These are phyloP conservation scores for Fusarium irregulare DNA, from an alignment of 2,329 filamentous ascomycete genomes.

Conservation along the genomic window DNA sequence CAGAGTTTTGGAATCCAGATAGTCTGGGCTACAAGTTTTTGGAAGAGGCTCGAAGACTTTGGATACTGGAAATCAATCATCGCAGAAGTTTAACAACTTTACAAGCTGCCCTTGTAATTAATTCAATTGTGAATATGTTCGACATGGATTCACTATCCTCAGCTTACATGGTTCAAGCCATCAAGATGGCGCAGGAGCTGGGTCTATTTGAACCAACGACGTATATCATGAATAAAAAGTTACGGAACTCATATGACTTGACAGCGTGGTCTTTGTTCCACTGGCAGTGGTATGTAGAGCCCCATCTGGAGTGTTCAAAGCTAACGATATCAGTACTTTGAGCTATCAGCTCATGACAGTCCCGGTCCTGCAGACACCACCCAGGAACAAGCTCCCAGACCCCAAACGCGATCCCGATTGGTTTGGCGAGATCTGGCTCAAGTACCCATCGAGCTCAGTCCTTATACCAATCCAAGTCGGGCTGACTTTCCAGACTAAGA, in stretches of 20 bases:
- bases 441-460: conserved; percentile 1
- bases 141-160: conserved; percentile 10
- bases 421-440: conserved; percentile 21
- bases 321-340: conserved; percentile 1
- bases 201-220: conserved; percentile 9
- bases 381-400: neutral
- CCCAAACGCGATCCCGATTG: neutral
- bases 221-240: conserved; percentile 5
- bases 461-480: neutral
- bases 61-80: neutral
- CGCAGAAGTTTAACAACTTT: conserved; percentile 7
- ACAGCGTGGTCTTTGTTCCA: conserved; percentile 25
- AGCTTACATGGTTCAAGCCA: neutral
- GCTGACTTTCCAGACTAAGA: neutral
- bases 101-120: neutral
- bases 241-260: conserved; percentile 4
- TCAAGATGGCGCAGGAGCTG: neutral
- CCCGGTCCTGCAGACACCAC: neutral
- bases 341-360: conserved; percentile 1
- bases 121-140: conserved; percentile 15
- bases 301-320: accelerated
- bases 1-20: conserved; percentile 15
- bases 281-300: conserved; percentile 4
- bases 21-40: conserved; percentile 8
- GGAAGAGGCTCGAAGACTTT: conserved; percentile 10